phyloP scores from a whole-genome alignment of 1,284 basidiomycete genomes.

The Phenoliferia sp. region DNA sequence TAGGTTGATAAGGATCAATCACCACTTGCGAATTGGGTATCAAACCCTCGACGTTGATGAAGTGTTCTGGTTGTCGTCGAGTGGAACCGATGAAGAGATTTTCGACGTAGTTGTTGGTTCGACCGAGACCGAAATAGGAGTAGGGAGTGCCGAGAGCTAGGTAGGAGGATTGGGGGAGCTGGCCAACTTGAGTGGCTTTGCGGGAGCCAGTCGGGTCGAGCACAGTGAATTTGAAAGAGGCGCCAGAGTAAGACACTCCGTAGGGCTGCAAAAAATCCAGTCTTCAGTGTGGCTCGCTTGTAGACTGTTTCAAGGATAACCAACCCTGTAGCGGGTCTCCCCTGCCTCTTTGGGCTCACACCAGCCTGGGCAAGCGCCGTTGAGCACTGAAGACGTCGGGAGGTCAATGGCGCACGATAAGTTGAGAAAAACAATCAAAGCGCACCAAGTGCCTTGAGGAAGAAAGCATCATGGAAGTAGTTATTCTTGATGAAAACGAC shows the following conservation, averaged over 20 bases:
- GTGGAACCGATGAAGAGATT: conserved; percentile 89
- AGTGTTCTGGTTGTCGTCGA: conserved; percentile 60
- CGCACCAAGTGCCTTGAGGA: conserved; percentile 88
- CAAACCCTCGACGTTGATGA: conserved; percentile 87
- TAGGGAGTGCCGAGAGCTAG: conserved; percentile 86
- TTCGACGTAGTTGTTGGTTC: conserved; percentile 99
- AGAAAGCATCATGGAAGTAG: conserved; percentile 98
- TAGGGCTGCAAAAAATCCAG: conserved; percentile 61
- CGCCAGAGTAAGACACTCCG: conserved; percentile 88
- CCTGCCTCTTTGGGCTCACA: conserved; percentile 63
- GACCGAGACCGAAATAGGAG: conserved; percentile 90
- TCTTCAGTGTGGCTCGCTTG: neutral
- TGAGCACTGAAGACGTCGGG: conserved; percentile 59
- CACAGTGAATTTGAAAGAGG: conserved; percentile 95
- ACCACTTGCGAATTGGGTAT: conserved; percentile 97
- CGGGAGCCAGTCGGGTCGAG: conserved; percentile 86
- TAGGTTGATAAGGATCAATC: conserved; percentile 69
- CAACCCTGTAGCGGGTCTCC: conserved; percentile 40
- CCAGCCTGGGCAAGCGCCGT: conserved; percentile 82
- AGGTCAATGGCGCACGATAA: neutral
- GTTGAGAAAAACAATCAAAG: conserved; percentile 9
- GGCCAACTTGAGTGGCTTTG: conserved; percentile 86
- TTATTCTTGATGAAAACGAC: conserved; percentile 92
- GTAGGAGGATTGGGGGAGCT: conserved; percentile 87
- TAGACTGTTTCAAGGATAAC: neutral